Evolutionary conservation across 352 stramenopile species (phyloP).

Genomic region (Hyaloperonospora arabidopsidis): DNA sequence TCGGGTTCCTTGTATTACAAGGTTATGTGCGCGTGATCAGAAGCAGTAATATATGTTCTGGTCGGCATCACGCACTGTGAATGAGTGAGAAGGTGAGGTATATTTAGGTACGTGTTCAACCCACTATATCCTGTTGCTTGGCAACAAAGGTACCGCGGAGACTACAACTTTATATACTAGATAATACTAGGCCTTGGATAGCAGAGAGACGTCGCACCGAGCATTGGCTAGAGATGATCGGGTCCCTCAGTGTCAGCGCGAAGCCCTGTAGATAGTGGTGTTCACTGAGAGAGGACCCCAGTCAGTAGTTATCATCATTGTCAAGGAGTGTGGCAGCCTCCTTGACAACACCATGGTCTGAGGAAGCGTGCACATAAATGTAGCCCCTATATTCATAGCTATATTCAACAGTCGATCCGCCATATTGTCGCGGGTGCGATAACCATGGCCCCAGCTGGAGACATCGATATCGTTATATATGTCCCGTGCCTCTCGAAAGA

Average conservation of each 20-base stretch:
- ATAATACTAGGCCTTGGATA: background rate
- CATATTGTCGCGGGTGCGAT: background rate
- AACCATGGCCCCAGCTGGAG: background rate
- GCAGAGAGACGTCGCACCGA: background rate
- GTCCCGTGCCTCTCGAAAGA: background rate
- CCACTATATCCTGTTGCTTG: no score
- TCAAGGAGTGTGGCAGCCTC: background rate
- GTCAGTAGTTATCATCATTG: no score
- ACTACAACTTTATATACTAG: background rate
- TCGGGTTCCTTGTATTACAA: no score
- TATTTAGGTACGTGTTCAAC: no score
- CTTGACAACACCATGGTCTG: background rate
- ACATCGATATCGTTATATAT: background rate
- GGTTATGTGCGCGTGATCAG: no score
- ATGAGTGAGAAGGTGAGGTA: no score
- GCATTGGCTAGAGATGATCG: background rate
- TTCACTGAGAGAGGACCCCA: background rate
- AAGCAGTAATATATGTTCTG: no score
- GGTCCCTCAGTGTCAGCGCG: no score
- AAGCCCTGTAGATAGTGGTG: background rate
- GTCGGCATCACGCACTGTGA: no score
- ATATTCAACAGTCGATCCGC: background rate
- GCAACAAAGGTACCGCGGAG: background rate
- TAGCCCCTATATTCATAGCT: background rate
- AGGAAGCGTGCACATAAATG: background rate